Base-by-base conservation (phyloP, 176 grass and related monocot species). In the Carex pumila region DNA sequence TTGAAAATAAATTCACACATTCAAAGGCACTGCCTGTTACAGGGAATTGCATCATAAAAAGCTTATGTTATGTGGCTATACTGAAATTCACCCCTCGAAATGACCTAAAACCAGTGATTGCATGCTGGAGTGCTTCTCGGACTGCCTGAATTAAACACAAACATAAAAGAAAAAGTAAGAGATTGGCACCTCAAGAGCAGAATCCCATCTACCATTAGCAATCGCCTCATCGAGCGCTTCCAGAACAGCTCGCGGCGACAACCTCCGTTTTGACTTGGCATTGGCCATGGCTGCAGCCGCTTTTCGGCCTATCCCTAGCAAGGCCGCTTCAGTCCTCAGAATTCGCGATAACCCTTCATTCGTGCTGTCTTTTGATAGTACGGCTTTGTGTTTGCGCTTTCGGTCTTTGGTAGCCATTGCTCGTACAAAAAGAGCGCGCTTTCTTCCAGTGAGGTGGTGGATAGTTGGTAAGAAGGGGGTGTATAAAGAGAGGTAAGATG, bases 171-270 rank as follows among this genome's bases (percentile, higher is more conserved):
- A 82, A 82, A 82, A 82, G 12, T 12, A 49, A 47, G 2, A 43
- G 21, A 31, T 39, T 5, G 79, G 8, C 14, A 98, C 95, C 92
- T 95, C 85, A 37, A 98, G 89, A 37, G 96, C 89, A 17, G 91
- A 85, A 53, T 93, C 92, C 96, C 93, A 93, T 65, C 61, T 77
- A 80, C 79, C 17, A 83, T 78, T 79, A 22, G 83, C 81, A 39
- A 95, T 66, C 60, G 95, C 85, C 64, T 89, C 85, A 52, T 92
- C 93, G 56, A 98, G 91, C 49, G 89, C 93, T 86, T 98, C 86
- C 49, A 98, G 86, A 70, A 98, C 91, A 58, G 96, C 86, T 62
- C 88, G 89, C 17, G 93, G 95, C 88, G 84, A 95, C 49, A 97
- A 85, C 60, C 84, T 14, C 22, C 85, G 83, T 68, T 84, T 92